Evolutionary conservation across 352 stramenopile species (phyloP).

Genomic region (Lagenidium giganteum): DNA sequence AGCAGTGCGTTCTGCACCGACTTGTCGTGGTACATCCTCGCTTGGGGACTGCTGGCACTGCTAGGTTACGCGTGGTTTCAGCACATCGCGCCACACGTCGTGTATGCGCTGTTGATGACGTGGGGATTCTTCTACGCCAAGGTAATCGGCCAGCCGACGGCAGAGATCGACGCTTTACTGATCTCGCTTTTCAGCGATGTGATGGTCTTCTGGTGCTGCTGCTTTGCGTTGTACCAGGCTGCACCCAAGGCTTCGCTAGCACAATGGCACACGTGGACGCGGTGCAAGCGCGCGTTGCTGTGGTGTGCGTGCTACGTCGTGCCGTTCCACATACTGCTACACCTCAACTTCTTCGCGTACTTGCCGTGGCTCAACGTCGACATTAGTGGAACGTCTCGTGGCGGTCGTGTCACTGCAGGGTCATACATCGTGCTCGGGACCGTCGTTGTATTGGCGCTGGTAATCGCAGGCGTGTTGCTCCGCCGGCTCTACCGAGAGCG

Average conservation of each 20-base stretch:
- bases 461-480: conserved; percentile 29
- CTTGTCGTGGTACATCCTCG: conserved; percentile 69
- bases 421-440: conserved; percentile 60
- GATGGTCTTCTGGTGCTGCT: conserved; percentile 56
- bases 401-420: conserved; percentile 41
- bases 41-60: conserved; percentile 23
- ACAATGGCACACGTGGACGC: conserved; percentile 25
- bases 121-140: conserved; percentile 78
- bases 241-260: conserved; percentile 39
- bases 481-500: conserved; percentile 36
- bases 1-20: conserved; percentile 58
- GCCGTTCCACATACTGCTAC: conserved; percentile 64
- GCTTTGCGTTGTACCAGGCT: conserved; percentile 34
- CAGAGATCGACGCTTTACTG: conserved; percentile 27
- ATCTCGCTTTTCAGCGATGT: conserved; percentile 53
- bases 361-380: conserved; percentile 71
- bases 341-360: conserved; percentile 73
- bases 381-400: too few relatives aligned
- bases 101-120: conserved; percentile 47
- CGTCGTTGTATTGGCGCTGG: conserved; percentile 21
- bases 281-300: conserved; percentile 32
- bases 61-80: conserved; percentile 53
- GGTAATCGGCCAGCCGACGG: conserved; percentile 47
- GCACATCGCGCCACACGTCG: conserved; percentile 22
- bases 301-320: conserved; percentile 63